A percentile compares a stretch with the other conserved stretches of the same genome.
Conservation (phyloP, 768 basidiomycete genomes). For the Suillus subaureus region DNA sequence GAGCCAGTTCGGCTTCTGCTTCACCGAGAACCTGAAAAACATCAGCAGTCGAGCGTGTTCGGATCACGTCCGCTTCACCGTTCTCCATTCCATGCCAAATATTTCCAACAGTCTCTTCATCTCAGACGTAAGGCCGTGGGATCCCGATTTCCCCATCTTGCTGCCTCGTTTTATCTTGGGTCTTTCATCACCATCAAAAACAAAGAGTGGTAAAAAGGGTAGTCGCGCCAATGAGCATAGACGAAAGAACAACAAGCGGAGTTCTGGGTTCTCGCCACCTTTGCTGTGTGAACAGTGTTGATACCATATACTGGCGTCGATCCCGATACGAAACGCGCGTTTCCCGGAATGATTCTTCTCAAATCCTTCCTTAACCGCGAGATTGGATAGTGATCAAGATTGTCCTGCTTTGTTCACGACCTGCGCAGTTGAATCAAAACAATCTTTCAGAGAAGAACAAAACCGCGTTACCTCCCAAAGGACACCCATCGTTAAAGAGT, state of each 20-base stretch:
- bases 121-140: constrained; percentile 20
- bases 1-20: constrained; percentile 52
- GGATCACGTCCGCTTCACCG: constrained; percentile 18
- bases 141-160: constrained; percentile 25
- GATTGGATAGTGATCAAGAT: constrained; percentile 38
- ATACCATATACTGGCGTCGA: constrained; percentile 42
- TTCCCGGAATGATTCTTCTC: constrained; percentile 36
- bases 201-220: constrained; percentile 46
- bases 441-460: background rate
- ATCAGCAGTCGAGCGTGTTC: constrained; percentile 1
- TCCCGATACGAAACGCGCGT: constrained; percentile 42
- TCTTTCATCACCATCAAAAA: constrained; percentile 48
- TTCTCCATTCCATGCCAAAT: constrained; percentile 31
- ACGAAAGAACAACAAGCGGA: constrained; percentile 47
- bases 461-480: constrained; percentile 26
- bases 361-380: constrained; percentile 43
- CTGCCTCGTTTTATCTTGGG: constrained; percentile 44
- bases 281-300: constrained; percentile 29
- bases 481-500: constrained; percentile 24
- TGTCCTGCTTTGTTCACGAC: constrained; percentile 41
- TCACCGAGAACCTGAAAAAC: constrained; percentile 44
- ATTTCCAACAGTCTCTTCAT: constrained; percentile 25
- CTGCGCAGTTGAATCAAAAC: constrained; percentile 20
- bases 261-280: constrained; percentile 44
- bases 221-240: constrained; percentile 37